Conservation (phyloP, 192 early-diverging fungal genomes). For the Ambispora gerdemannii region DNA sequence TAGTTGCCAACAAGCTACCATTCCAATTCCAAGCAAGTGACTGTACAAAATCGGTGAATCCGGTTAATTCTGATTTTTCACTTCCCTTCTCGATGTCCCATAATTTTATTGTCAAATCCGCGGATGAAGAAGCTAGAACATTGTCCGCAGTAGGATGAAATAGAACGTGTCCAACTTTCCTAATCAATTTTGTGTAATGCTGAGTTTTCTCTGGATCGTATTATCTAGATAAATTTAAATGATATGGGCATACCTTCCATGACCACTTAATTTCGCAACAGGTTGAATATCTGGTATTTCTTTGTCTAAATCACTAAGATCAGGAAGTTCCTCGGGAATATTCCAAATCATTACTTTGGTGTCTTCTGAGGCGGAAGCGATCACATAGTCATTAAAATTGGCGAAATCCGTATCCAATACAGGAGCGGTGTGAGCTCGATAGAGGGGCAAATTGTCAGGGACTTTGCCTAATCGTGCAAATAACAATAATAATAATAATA, state of each 20-base stretch:
- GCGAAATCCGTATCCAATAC: conserved; percentile 98
- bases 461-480: conserved; percentile 71
- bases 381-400: conserved; percentile 95
- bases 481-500: background rate
- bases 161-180: conserved; percentile 96
- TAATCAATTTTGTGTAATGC: conserved; percentile 18
- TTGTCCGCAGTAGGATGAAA: conserved; percentile 97
- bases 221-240: too few relatives aligned
- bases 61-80: conserved; percentile 74
- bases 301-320: conserved; percentile 34
- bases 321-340: conserved; percentile 75
- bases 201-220: too few relatives aligned
- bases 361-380: conserved; percentile 85
- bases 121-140: conserved; percentile 83
- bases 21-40: conserved; percentile 87
- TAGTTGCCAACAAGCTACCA: conserved; percentile 80
- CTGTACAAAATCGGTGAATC: conserved; percentile 89
- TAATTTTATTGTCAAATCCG: conserved; percentile 83
- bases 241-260: conserved; percentile 42
- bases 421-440: conserved; percentile 87
- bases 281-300: conserved; percentile 74
- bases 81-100: conserved; percentile 91
- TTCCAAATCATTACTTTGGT: conserved; percentile 93
- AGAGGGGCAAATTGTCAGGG: conserved; percentile 82
- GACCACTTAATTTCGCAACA: conserved; percentile 74